A percentile compares a stretch with the other conserved stretches of the same genome.
Evolutionary conservation across 768 basidiomycete genomes (phyloP).

Genomic region (Pisolithus orientalis): DNA sequence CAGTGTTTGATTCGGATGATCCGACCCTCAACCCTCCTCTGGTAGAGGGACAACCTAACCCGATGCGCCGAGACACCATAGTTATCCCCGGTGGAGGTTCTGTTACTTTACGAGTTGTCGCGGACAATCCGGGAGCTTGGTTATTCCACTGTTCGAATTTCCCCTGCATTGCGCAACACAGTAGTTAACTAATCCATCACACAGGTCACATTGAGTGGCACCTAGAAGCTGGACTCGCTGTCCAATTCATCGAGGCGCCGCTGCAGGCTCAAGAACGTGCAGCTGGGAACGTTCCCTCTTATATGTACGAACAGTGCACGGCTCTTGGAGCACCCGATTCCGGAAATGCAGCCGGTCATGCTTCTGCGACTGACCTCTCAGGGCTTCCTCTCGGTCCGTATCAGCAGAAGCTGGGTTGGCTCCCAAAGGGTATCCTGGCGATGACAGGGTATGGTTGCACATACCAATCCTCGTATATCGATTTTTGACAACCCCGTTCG

Average conservation of each 20-base stretch:
- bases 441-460: constrained; percentile 56
- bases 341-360: constrained; percentile 87
- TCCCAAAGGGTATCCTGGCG: constrained; percentile 64
- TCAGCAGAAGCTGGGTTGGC: constrained; percentile 69
- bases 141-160: constrained; percentile 65
- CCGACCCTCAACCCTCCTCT: constrained; percentile 75
- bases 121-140: constrained; percentile 94
- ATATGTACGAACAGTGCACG: constrained; percentile 67
- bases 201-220: constrained; percentile 86
- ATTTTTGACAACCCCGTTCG: constrained; percentile 18
- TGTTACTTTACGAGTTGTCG: constrained; percentile 70
- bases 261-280: constrained; percentile 52
- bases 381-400: constrained; percentile 66
- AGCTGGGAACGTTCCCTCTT: constrained; percentile 44
- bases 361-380: constrained; percentile 58
- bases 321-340: constrained; percentile 48
- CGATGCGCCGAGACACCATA: constrained; percentile 88
- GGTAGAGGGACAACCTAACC: constrained; percentile 74
- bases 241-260: constrained; percentile 81
- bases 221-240: constrained; percentile 75
- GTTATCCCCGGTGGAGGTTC: constrained; percentile 63
- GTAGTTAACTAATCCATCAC: neutral
- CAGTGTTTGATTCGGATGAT: constrained; percentile 69
- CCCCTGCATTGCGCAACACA: neutral
- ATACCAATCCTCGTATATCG: neutral